A percentile compares a stretch with the other conserved stretches of the same genome.
These are phyloP conservation scores for Erysiphe pulchra DNA, from an alignment of 2,329 filamentous ascomycete species.

Conservation along the genomic window DNA sequence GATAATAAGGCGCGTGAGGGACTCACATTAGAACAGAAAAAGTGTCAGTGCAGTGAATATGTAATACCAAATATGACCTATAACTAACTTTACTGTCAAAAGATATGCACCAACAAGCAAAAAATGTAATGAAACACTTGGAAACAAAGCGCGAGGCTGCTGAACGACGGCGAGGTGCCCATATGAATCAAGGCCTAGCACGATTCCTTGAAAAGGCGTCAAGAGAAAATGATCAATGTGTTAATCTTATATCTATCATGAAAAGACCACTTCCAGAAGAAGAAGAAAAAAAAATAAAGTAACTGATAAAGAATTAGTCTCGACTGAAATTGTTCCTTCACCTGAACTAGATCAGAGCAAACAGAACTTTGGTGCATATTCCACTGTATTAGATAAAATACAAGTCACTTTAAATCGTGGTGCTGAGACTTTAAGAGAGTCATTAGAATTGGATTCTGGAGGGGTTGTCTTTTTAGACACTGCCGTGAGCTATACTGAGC, in stretches of 20 bases:
- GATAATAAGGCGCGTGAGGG: slow-evolving; percentile 21
- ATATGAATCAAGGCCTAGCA: slow-evolving; percentile 8
- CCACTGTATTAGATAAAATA: slow-evolving; percentile 8
- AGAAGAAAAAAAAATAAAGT: background rate
- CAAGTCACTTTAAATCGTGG: slow-evolving; percentile 9
- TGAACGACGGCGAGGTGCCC: slow-evolving; percentile 5
- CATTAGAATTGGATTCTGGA: slow-evolving; percentile 9
- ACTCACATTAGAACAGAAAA: slow-evolving; percentile 19
- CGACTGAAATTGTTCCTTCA: background rate
- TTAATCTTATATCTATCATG: background rate
- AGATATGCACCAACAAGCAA: slow-evolving; percentile 7
- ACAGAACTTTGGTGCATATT: background rate
- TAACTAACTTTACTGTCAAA: background rate
- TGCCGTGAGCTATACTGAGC: slow-evolving; percentile 5
- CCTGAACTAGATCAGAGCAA: background rate
- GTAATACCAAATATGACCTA: background rate
- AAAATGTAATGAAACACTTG: slow-evolving; percentile 9
- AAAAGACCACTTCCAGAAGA: background rate
- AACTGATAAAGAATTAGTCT: background rate
- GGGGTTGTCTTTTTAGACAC: slow-evolving; percentile 11
- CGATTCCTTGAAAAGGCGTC: slow-evolving; percentile 6
- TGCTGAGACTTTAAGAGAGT: slow-evolving; percentile 10
- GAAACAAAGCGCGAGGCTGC: slow-evolving; percentile 9
- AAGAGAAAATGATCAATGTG: background rate
- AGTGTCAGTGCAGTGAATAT: slow-evolving; percentile 3